phyloP scores from a whole-genome alignment of 768 basidiomycete genomes.

The Termitomyces titanicus region DNA sequence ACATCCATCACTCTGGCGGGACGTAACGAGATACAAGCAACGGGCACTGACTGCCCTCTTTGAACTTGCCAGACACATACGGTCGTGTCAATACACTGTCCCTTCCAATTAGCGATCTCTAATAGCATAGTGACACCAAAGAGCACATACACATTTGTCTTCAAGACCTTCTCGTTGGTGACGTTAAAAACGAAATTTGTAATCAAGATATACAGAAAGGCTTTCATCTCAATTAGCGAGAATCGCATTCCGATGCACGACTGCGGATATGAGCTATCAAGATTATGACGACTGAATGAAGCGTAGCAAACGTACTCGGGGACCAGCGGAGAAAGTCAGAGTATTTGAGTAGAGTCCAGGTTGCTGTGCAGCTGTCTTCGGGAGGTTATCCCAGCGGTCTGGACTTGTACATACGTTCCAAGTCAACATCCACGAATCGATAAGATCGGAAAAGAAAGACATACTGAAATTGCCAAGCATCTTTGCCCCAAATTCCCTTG shows the following conservation, averaged over 20 bases:
- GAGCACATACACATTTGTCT: slow-evolving; percentile 57
- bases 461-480: slow-evolving; percentile 81
- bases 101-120: background rate
- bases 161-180: slow-evolving; percentile 50
- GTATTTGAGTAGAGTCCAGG: slow-evolving; percentile 73
- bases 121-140: background rate
- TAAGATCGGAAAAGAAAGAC: slow-evolving; percentile 14
- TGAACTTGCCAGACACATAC: slow-evolving; percentile 49
- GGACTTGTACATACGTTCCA: slow-evolving; percentile 42
- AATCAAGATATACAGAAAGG: slow-evolving; percentile 66
- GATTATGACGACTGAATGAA: background rate
- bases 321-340: slow-evolving; percentile 77
- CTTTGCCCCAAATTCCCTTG: slow-evolving; percentile 72
- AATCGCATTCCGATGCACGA: slow-evolving; percentile 83
- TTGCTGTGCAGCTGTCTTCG: slow-evolving; percentile 59
- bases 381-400: slow-evolving; percentile 76
- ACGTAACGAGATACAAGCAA: slow-evolving; percentile 41
- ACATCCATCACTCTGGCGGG: slow-evolving; percentile 2
- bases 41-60: slow-evolving; percentile 62
- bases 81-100: slow-evolving; percentile 63
- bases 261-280: slow-evolving; percentile 31
- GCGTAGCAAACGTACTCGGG: slow-evolving; percentile 52
- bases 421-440: background rate
- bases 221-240: slow-evolving; percentile 81
- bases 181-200: slow-evolving; percentile 61